Evolutionary conservation across 495 filamentous ascomycete species (phyloP).

Genomic region (Neurospora hispaniola): DNA sequence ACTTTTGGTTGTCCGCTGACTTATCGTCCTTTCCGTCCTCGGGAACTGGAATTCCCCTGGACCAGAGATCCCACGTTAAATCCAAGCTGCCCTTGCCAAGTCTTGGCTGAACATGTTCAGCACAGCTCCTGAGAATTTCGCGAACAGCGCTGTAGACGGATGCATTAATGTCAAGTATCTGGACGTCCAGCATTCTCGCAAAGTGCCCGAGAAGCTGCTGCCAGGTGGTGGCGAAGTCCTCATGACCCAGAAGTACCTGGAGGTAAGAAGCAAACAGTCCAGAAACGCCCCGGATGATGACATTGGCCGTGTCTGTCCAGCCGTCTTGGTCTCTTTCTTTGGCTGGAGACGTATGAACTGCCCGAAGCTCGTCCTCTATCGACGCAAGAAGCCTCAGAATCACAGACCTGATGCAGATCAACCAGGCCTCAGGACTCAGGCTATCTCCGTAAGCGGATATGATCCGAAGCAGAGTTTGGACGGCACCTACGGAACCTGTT

Average conservation of each 20-base stretch:
- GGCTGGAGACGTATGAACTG: constrained; percentile 13
- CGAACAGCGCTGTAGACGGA: constrained; percentile 59
- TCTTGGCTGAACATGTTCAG: constrained; percentile 34
- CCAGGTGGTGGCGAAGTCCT: constrained; percentile 54
- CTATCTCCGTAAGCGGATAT: constrained; percentile 84
- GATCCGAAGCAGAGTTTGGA: constrained; percentile 84
- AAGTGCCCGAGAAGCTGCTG: constrained; percentile 56
- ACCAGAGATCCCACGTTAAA: constrained; percentile 66
- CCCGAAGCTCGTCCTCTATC: constrained; percentile 36
- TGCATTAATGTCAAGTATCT: constrained; percentile 57
- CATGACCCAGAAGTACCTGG: constrained; percentile 45
- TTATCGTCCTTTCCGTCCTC: constrained; percentile 33
- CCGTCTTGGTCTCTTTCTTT: constrained; percentile 34
- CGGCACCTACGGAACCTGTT: constrained; percentile 39
- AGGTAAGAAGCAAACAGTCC: constrained; percentile 60
- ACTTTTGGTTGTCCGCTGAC: constrained; percentile 58
- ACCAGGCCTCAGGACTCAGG: constrained; percentile 70
- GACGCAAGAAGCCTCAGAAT: constrained; percentile 63
- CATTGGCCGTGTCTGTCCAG: constrained; percentile 70
- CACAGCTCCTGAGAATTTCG: constrained; percentile 49
- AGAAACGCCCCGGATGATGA: constrained; percentile 60
- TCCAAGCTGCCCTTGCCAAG: constrained; percentile 49
- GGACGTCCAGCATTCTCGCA: constrained; percentile 45
- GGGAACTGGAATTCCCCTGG: constrained; percentile 45
- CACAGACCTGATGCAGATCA: constrained; percentile 67